phyloP scores from a whole-genome alignment of 305 asterid genomes.

The Ajuga reptans region DNA sequence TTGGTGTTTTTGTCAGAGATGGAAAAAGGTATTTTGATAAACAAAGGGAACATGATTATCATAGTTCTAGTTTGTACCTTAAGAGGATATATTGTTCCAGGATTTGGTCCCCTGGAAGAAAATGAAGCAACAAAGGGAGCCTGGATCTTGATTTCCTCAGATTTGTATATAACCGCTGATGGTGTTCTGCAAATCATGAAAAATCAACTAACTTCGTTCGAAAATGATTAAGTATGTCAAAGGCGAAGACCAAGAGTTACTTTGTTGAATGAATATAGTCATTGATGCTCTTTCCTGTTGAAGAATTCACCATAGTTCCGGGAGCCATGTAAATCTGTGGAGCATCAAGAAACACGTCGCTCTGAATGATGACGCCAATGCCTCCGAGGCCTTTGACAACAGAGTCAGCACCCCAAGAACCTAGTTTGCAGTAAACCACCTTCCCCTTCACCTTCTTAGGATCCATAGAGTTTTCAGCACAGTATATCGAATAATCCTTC shows the following conservation, averaged over 20 bases:
- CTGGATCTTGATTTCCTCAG: constrained; percentile 50
- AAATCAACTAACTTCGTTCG: no score
- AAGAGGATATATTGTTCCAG: constrained; percentile 49
- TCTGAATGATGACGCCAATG: constrained; percentile 55
- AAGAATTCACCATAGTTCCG: constrained; percentile 56
- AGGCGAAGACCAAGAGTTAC: constrained; percentile 28
- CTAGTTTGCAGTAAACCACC: constrained; percentile 57
- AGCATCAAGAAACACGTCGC: constrained; percentile 47
- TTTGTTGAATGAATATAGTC: constrained; percentile 52
- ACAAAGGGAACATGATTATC: not conserved
- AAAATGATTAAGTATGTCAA: not conserved
- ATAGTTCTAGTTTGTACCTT: constrained; percentile 39
- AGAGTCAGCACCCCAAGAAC: constrained; percentile 60
- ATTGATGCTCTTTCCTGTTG: constrained; percentile 41
- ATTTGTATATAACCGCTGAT: constrained; percentile 52
- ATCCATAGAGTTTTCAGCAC: constrained; percentile 62
- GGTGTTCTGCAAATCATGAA: constrained; percentile 61
- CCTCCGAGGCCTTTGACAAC: constrained; percentile 72
- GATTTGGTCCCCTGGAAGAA: constrained; percentile 87
- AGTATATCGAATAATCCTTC: constrained; percentile 45
- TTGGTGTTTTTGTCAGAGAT: constrained; percentile 20
- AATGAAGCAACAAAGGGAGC: constrained; percentile 82
- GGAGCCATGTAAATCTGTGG: constrained; percentile 79
- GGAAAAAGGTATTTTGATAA: not conserved
- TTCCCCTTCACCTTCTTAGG: constrained; percentile 74